Evolutionary conservation across 1,139 yeast species (phyloP), one percentile per base, ranked within the genome.

Genomic region (Nakaseomyces nivariensis): DNA sequence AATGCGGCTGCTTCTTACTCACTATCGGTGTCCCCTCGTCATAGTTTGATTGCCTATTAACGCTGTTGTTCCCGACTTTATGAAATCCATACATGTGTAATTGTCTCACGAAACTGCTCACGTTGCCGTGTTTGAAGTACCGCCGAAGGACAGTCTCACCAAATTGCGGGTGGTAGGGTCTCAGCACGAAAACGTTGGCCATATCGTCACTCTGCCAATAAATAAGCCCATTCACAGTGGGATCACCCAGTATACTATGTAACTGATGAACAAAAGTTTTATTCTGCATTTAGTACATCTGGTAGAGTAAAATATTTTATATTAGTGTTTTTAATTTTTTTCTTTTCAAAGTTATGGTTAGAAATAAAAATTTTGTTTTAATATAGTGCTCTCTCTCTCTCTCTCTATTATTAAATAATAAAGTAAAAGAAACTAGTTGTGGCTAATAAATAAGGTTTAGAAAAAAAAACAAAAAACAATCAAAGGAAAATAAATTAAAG

Each of bases 121-220:
- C 82, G 62, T 85, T 85, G 45, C 87, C 83, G 68, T 86, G 95
- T 64, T 86, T 86, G 68, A 86, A 86, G 66, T 82, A 84, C 54
- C 74, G 77, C 47, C 85, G 76, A 54, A 84, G 68, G 7, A 80
- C 85, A 56, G 76, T 76, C 27, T 79, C 77, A 54, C 75, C 73
- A 50, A 84, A 77, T 54, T 83, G 81, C 50, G 80, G 81, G 56
- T 81, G 84, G 44, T 78, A 78, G 3, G 92, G 90, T 52, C 74
- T 72, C 29, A 84, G 68, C 1, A 84, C 80, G 66, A 82, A 81
- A 4, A 83, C 77, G 54, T 79, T 76, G 45, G 72, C 71, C 48
- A 75, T 77, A 46, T 79, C 81, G 76, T 5, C 86, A 25, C 11
- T 24, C 13, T 34, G 48, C 97, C 97, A 92, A 78, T 90, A 81